Conservation (phyloP, 1,284 basidiomycete species). For the Ceratobasidium sp. region DNA sequence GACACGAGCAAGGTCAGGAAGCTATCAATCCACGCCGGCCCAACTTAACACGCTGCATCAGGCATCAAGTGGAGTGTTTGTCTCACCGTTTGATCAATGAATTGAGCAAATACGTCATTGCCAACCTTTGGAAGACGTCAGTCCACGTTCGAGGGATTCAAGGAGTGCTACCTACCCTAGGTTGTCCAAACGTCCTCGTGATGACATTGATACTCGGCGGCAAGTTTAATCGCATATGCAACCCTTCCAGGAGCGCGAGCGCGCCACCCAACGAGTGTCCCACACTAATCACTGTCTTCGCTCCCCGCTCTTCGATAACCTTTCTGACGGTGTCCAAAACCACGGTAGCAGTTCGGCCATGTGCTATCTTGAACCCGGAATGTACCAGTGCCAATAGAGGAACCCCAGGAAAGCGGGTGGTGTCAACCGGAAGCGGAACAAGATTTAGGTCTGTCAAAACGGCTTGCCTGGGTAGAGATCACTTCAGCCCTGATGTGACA, state of each 20-base stretch:
- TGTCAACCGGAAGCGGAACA: not conserved
- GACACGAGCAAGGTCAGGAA: constrained; percentile 59
- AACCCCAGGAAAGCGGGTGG: constrained; percentile 13
- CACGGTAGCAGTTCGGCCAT: constrained; percentile 6
- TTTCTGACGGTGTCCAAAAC: constrained; percentile 14
- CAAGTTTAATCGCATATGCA: constrained; percentile 63
- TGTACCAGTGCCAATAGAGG: constrained; percentile 8
- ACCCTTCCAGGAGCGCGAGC: constrained; percentile 62
- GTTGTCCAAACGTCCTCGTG: constrained; percentile 66
- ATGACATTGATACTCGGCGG: constrained; percentile 56
- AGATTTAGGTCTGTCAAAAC: constrained; percentile 23
- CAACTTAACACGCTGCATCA: not conserved
- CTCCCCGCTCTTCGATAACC: constrained; percentile 1
- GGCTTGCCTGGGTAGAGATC: not conserved
- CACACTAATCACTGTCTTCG: constrained; percentile 26
- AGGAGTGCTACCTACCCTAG: constrained; percentile 59
- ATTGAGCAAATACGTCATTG: constrained; percentile 69
- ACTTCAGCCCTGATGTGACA: not conserved
- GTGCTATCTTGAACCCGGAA: constrained; percentile 19
- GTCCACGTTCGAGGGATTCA: not conserved
- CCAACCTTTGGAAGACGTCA: constrained; percentile 60
- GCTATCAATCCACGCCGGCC: constrained; percentile 12
- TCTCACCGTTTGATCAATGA: constrained; percentile 58
- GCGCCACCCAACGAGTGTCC: constrained; percentile 62
- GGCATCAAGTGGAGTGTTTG: constrained; percentile 1